These are phyloP conservation scores for Apiospora saccharicola DNA, from an alignment of 2,329 filamentous ascomycete species.

Conservation along the genomic window DNA sequence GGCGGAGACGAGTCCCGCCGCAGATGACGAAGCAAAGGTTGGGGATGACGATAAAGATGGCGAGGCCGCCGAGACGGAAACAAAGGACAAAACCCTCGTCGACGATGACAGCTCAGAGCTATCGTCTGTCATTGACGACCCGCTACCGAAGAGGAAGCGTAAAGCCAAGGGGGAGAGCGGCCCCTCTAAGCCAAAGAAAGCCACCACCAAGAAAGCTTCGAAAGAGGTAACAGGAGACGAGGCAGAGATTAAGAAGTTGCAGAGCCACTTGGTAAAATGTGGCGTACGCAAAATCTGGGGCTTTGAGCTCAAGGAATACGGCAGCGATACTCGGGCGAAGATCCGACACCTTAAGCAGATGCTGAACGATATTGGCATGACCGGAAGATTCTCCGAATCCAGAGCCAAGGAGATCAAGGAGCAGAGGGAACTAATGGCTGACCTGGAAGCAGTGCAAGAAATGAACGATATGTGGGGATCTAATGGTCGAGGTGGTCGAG, in stretches of 20 bases:
- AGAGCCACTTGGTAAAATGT: conserved; percentile 87
- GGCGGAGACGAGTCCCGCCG: neutral
- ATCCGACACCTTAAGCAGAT: conserved; percentile 81
- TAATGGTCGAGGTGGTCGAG: conserved; percentile 45
- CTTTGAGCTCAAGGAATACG: conserved; percentile 79
- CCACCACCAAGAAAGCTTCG: conserved; percentile 36
- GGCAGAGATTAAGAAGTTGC: conserved; percentile 85
- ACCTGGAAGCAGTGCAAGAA: conserved; percentile 84
- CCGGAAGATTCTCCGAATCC: conserved; percentile 83
- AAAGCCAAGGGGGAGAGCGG: conserved; percentile 49
- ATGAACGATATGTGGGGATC: conserved; percentile 82
- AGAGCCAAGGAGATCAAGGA: conserved; percentile 90
- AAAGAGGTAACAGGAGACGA: conserved; percentile 65
- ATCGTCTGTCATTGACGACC: conserved; percentile 77
- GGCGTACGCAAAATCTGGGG: conserved; percentile 93
- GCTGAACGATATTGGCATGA: conserved; percentile 86
- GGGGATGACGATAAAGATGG: conserved; percentile 39
- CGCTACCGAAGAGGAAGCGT: conserved; percentile 51
- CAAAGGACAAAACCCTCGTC: conserved; percentile 17
- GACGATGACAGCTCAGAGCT: conserved; percentile 53
- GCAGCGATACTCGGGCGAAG: conserved; percentile 77
- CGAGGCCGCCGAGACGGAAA: conserved; percentile 47
- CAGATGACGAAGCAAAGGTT: neutral
- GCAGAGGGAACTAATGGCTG: conserved; percentile 80
- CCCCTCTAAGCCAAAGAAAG: conserved; percentile 48